Evolutionary conservation across 2,329 filamentous ascomycete genomes (phyloP).

Genomic region (Aotearoamyces nothofagi): DNA sequence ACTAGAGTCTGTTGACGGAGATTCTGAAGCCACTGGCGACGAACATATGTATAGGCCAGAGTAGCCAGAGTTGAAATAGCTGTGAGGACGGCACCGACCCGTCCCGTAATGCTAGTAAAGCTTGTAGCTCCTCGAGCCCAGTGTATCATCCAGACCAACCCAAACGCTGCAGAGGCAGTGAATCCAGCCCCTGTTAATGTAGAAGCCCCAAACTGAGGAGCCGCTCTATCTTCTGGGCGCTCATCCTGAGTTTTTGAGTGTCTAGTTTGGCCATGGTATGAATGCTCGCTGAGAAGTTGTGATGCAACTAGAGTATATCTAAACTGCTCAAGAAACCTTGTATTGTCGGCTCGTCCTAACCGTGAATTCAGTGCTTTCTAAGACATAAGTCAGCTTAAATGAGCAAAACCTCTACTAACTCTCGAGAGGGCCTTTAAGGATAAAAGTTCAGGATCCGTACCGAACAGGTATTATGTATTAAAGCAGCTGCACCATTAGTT

Average conservation of each 20-base stretch:
- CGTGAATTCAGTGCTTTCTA: conserved; percentile 57
- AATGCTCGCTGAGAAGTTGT: conserved; percentile 64
- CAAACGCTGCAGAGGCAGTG: conserved; percentile 46
- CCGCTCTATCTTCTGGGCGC: conserved; percentile 6
- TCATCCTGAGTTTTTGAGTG: conserved; percentile 12
- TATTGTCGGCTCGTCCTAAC: conserved; percentile 64
- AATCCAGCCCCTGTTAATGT: conserved; percentile 50
- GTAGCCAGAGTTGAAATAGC: conserved; percentile 33
- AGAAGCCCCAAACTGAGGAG: conserved; percentile 25
- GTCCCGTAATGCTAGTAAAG: conserved; percentile 39
- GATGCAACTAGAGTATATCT: conserved; percentile 88
- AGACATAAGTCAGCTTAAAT: conserved; percentile 22
- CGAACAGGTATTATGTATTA: conserved; percentile 34
- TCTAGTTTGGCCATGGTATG: conserved; percentile 28
- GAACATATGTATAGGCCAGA: conserved; percentile 55
- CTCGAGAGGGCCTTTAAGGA: conserved; percentile 2
- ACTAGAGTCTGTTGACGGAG: conserved; percentile 60
- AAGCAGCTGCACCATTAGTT: conserved; percentile 24
- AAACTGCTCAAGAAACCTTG: conserved; percentile 80
- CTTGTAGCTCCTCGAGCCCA: conserved; percentile 44
- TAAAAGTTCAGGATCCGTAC: conserved; percentile 20
- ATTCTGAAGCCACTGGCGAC: conserved; percentile 69
- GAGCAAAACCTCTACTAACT: conserved; percentile 1
- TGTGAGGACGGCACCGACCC: conserved; percentile 29
- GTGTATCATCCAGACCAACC: conserved; percentile 44